Percentiles rank a stretch among this genome's conserved stretches.
These are phyloP conservation scores for Bathelium albidoporum DNA, from an alignment of 495 filamentous ascomycete species.

Conservation along the genomic window DNA sequence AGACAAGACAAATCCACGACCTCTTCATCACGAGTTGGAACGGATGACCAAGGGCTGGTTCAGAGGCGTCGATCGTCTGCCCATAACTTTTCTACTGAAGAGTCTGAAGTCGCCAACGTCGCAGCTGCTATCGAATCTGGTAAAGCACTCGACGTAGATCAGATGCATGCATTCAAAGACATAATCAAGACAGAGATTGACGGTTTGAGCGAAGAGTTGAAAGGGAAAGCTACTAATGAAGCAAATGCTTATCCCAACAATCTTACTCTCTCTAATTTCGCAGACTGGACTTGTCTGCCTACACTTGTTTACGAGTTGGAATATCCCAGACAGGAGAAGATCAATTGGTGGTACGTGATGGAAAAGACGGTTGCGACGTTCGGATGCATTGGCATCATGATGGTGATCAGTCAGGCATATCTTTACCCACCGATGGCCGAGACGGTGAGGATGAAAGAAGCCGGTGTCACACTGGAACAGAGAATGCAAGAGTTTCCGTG, in stretches of 20 bases:
- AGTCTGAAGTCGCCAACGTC: conserved; percentile 43
- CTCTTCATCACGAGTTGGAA: neutral
- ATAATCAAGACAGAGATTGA: conserved; percentile 54
- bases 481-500: conserved; percentile 58
- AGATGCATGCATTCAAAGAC: conserved; percentile 47
- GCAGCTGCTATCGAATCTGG: conserved; percentile 45
- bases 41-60: neutral
- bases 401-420: conserved; percentile 40
- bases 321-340: conserved; percentile 57
- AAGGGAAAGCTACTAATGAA: conserved; percentile 38
- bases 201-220: conserved; percentile 51
- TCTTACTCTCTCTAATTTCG: conserved; percentile 53
- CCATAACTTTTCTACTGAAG: conserved; percentile 19
- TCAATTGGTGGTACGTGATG: conserved; percentile 60
- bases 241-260: conserved; percentile 52
- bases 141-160: conserved; percentile 46
- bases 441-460: conserved; percentile 53
- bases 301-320: conserved; percentile 69
- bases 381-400: conserved; percentile 56
- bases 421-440: conserved; percentile 59
- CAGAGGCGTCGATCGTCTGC: neutral
- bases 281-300: conserved; percentile 61
- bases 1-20: conserved; percentile 2
- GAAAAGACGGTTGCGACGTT: conserved; percentile 60
- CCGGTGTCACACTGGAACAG: conserved; percentile 45